Evolutionary conservation across 148 eudicot species (phyloP).

Genomic region (Rhododendron henanense): DNA sequence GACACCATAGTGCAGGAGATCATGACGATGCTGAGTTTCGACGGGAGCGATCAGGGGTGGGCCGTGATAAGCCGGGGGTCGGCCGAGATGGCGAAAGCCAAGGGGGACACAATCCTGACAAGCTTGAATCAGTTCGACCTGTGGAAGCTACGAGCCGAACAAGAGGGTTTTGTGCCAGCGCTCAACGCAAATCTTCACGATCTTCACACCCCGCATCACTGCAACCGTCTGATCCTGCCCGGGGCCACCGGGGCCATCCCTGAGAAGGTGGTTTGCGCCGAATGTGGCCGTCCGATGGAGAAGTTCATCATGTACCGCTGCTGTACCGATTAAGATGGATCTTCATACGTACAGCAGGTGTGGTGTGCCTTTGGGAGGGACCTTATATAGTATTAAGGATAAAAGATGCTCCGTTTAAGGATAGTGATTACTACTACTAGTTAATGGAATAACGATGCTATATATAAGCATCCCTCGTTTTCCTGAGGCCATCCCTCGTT

Average conservation of each 20-base stretch:
- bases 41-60: constrained; percentile 79
- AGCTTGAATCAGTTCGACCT: constrained; percentile 32
- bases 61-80: constrained; percentile 60
- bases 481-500: neutral
- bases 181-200: constrained; percentile 33
- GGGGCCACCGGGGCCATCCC: constrained; percentile 45
- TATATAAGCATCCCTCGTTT: no score
- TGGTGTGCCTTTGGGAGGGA: constrained; percentile 1
- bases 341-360: neutral
- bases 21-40: constrained; percentile 59
- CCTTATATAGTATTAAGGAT: neutral
- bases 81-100: constrained; percentile 47
- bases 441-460: no score
- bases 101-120: constrained; percentile 34
- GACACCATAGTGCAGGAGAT: constrained; percentile 39
- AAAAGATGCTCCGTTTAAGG: neutral
- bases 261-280: constrained; percentile 60
- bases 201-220: constrained; percentile 70
- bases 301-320: constrained; percentile 90
- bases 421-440: neutral
- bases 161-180: constrained; percentile 55
- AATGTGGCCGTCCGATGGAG: constrained; percentile 80
- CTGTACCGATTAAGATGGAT: constrained; percentile 52
- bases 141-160: constrained; percentile 47
- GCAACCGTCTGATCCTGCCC: constrained; percentile 74